A percentile compares a stretch with the other conserved stretches of the same genome.
Conservation (phyloP, 768 basidiomycete species). For the Tephrocybe sp. region DNA sequence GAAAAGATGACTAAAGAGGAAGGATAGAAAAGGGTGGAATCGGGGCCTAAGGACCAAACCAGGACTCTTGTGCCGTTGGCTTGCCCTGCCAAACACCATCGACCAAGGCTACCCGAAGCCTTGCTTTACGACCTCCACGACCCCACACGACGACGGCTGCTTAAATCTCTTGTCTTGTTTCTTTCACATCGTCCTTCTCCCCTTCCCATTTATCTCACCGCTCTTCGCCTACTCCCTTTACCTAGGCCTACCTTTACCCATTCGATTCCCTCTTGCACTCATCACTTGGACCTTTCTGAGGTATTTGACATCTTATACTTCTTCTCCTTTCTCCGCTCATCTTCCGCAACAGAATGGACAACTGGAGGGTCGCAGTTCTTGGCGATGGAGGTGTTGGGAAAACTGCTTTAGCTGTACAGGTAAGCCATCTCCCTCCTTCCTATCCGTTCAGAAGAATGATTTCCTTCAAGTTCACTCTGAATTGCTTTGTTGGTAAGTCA, state of each 20-base stretch:
- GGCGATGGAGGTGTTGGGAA: slow-evolving; percentile 98
- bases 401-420: slow-evolving; percentile 95
- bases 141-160: slow-evolving; percentile 55
- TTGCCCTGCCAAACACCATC: slow-evolving; percentile 29
- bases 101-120: slow-evolving; percentile 31
- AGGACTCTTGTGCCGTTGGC: slow-evolving; percentile 34
- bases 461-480: slow-evolving; percentile 78
- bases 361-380: slow-evolving; percentile 93
- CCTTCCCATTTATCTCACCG: slow-evolving; percentile 29
- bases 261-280: slow-evolving; percentile 28
- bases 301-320: slow-evolving; percentile 17
- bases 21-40: slow-evolving; percentile 35
- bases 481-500: slow-evolving; percentile 90
- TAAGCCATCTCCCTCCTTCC: slow-evolving; percentile 34
- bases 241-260: slow-evolving; percentile 21
- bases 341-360: slow-evolving; percentile 65
- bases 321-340: slow-evolving; percentile 18
- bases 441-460: slow-evolving; percentile 9
- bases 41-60: slow-evolving; percentile 30
- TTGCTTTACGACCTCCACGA: slow-evolving; percentile 58
- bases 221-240: slow-evolving; percentile 21
- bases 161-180: slow-evolving; percentile 40
- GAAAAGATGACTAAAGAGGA: slow-evolving; percentile 20
- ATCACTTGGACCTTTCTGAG: slow-evolving; percentile 32
- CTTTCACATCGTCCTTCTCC: slow-evolving; percentile 32